Evolutionary conservation across 2,329 filamentous ascomycete species (phyloP), one percentile per base, ranked within the genome.

Genomic region (Monascus ruber): DNA sequence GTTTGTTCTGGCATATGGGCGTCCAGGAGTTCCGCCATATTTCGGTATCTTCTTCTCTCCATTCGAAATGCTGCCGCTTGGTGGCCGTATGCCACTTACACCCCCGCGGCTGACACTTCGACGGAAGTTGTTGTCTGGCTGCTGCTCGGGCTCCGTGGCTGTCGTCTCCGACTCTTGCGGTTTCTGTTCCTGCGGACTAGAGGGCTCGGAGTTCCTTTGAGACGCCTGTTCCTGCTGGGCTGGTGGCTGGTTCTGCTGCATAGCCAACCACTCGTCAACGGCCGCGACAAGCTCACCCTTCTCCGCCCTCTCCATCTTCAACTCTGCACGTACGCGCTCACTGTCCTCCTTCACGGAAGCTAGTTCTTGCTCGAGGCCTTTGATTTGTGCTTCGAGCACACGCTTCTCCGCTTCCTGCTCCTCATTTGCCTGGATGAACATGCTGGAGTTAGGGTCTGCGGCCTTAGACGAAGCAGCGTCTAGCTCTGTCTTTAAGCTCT

Each of bases 301-400:
- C 41, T 69, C 66, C 10, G 64, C 53, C 10, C 65, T 79, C 47
- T 70, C 67, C n/a, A 57, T 50, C 42, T 68, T 63, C 10, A 83
- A 49, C 0, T 81, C 80, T 32, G 72, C 63, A 2, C 78, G 66
- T 62, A 85, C 74, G 3, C 58, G 62, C 36, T 75, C 71, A 47
- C 86, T 85, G 50, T 89, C 83, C 4, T 71, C 67, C 56, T 81
- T 77, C 34, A 91, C 71, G 5, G 79, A 80, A 27, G 69, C 65
- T 41, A 91, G 69, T 41, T 91, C 81, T 5, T 82, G 78, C 50
- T 81, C 77, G 7, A 94, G 72, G 38, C 85, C 82, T 47, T 83
- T 77, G 26, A 88, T 73, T 51, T 84, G 79, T 17, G 85, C 85
- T 39, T 81, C 77, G 31, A 86, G 69, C 55, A 82, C 77, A 52